Evolutionary conservation across 192 early-diverging fungal genomes (phyloP).

Genomic region (Podila epigama): DNA sequence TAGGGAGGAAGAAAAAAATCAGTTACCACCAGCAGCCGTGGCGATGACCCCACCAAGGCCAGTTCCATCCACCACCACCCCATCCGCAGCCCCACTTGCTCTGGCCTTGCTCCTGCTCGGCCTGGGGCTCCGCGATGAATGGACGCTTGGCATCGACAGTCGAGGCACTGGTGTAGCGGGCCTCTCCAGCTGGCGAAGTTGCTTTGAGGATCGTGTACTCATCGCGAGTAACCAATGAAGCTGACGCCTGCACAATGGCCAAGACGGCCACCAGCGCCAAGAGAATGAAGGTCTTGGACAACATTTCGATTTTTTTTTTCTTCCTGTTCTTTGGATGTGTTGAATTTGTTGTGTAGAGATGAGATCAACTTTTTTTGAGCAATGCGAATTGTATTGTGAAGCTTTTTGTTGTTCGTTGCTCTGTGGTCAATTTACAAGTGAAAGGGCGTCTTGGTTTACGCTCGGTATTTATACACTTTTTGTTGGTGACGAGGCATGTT

Average conservation of each 20-base stretch:
- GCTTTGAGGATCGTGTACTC: too few relatives aligned
- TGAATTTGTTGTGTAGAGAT: neutral
- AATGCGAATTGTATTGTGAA: too few relatives aligned
- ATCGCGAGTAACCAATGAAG: neutral
- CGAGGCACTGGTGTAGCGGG: neutral
- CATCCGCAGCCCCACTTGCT: conserved; percentile 15
- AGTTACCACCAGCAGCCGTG: neutral
- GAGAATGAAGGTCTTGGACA: conserved; percentile 5
- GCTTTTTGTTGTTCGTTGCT: too few relatives aligned
- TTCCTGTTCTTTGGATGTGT: neutral
- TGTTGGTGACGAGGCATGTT: neutral
- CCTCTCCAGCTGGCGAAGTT: too few relatives aligned
- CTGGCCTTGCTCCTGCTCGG: too few relatives aligned
- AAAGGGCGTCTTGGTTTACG: too few relatives aligned
- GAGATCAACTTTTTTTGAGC: neutral
- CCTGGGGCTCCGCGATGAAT: neutral
- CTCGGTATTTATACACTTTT: neutral
- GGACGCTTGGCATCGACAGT: neutral
- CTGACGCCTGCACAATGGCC: neutral
- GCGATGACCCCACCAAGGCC: neutral
- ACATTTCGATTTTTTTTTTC: neutral
- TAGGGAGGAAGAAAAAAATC: neutral
- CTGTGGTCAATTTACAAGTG: too few relatives aligned
- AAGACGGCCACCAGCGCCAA: conserved; percentile 1
- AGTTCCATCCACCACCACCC: neutral